A percentile compares a stretch with the other conserved stretches of the same genome.
Conservation (phyloP, 208 protist genomes). For the Acanthamoeba sp. region DNA sequence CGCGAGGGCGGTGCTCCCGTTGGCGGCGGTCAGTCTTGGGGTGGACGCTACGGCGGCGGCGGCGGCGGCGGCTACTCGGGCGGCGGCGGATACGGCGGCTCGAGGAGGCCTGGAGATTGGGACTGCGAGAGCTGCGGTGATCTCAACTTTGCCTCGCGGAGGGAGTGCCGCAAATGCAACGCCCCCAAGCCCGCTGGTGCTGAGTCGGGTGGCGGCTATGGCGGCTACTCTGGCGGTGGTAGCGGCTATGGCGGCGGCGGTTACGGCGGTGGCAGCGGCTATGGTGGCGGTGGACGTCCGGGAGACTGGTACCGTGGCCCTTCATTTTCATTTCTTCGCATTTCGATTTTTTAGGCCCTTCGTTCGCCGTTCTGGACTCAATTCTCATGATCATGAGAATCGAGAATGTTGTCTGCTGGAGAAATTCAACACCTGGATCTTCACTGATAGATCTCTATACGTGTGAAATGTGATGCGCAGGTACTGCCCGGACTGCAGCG, state of each 20-base stretch:
- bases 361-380: no score
- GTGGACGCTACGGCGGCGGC: slow-evolving; percentile 18
- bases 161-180: slow-evolving; percentile 62
- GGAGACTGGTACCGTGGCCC: neutral
- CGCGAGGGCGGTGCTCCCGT: neutral
- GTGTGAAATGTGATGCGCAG: neutral
- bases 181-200: slow-evolving; percentile 4
- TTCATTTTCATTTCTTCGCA: neutral
- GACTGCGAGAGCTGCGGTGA: slow-evolving; percentile 14
- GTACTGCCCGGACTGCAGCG: slow-evolving; percentile 47
- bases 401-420: no score
- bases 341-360: neutral
- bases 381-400: no score
- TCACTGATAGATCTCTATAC: neutral
- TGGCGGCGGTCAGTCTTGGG: neutral
- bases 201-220: neutral
- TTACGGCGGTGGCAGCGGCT: neutral
- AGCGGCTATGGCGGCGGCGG: neutral
- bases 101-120: slow-evolving; percentile 32
- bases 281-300: neutral
- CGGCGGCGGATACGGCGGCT: slow-evolving; percentile 4
- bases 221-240: neutral
- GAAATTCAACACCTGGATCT: no score
- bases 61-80: neutral
- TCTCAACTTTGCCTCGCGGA: slow-evolving; percentile 53